These are phyloP conservation scores for Ambrosiella beaveri DNA, from an alignment of 2,329 filamentous ascomycete species.

Conservation along the genomic window DNA sequence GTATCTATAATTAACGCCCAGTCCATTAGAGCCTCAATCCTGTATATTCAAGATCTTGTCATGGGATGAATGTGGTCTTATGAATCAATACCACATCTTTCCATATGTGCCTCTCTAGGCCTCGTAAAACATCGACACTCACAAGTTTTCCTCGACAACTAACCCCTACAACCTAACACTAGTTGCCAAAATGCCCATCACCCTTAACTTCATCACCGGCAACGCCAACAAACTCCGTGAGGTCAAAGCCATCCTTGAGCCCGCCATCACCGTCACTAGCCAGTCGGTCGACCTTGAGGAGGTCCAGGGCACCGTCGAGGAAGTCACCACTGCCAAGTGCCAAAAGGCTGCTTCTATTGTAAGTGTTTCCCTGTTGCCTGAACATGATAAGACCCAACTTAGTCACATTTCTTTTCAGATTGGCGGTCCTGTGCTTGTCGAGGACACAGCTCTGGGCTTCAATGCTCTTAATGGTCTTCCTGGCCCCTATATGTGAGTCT, in stretches of 20 bases:
- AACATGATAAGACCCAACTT: background rate
- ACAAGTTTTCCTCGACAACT: background rate
- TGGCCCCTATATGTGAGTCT: conserved; percentile 77
- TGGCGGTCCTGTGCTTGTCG: conserved; percentile 75
- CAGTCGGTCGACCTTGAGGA: conserved; percentile 68
- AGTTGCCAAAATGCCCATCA: conserved; percentile 23
- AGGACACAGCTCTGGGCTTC: conserved; percentile 92
- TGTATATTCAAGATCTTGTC: too few species aligned
- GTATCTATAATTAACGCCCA: too few species aligned
- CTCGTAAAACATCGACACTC: too few species aligned
- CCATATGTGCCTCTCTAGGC: too few species aligned
- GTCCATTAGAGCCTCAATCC: too few species aligned
- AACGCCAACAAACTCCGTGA: conserved; percentile 89
- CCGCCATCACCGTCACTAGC: conserved; percentile 54
- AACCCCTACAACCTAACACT: background rate
- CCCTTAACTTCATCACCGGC: conserved; percentile 85
- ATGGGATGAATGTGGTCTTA: too few species aligned
- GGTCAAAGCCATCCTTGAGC: conserved; percentile 70
- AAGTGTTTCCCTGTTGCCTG: conserved; percentile 17
- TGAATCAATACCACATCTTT: too few species aligned
- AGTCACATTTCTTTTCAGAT: conserved; percentile 32
- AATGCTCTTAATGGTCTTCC: conserved; percentile 79
- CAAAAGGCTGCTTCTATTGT: conserved; percentile 63
- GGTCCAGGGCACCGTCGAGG: conserved; percentile 81
- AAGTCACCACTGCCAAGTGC: conserved; percentile 80